Evolutionary conservation across 2,329 filamentous ascomycete species (phyloP).

Genomic region (Teratosphaeria pseudoeucalypti): DNA sequence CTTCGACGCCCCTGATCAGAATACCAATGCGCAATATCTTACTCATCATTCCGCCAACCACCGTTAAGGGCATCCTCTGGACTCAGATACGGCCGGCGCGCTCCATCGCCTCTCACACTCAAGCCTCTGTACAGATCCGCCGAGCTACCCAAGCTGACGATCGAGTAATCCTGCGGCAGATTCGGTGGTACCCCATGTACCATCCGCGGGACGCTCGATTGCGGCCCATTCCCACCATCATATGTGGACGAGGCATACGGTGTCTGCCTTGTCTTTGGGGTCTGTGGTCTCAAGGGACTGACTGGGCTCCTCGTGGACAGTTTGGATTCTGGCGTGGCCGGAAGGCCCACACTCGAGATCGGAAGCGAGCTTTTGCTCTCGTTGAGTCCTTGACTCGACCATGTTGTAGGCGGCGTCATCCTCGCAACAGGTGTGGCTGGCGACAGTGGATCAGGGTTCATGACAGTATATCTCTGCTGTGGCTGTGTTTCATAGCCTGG

Average conservation of each 20-base stretch:
- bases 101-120: neutral
- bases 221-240: constrained; percentile 1
- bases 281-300: constrained; percentile 3
- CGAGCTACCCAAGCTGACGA: constrained; percentile 5
- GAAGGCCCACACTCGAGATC: neutral
- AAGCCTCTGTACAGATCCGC: constrained; percentile 8
- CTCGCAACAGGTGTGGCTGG: neutral
- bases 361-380: neutral
- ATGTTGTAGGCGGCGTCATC: neutral
- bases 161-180: constrained; percentile 10
- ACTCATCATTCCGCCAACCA: constrained; percentile 7
- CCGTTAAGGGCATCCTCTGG: constrained; percentile 7
- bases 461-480: neutral
- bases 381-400: neutral
- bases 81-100: constrained; percentile 7
- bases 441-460: neutral
- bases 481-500: neutral
- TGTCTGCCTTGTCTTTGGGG: neutral
- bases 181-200: constrained; percentile 4
- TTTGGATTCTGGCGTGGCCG: neutral
- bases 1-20: neutral
- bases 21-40: neutral
- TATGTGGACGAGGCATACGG: constrained; percentile 11
- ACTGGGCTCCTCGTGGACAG: neutral
- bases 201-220: constrained; percentile 4